Evolutionary conservation across 805 yeast species (phyloP).

Genomic region (Wickerhamiella alocasiicola): DNA sequence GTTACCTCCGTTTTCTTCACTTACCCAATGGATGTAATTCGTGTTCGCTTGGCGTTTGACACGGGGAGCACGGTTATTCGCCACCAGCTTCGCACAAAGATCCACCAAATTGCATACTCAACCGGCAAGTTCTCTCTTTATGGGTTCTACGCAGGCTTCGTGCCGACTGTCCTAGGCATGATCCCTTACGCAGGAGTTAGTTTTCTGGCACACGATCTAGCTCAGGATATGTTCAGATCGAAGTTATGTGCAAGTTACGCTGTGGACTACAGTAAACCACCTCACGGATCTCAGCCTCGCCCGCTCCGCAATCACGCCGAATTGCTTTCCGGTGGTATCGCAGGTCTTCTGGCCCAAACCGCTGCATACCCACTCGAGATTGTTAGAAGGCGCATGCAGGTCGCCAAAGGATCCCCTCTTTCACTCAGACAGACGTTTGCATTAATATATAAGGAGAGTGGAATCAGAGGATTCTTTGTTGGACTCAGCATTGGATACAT

Average conservation of each 20-base stretch:
- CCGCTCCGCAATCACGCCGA: constrained; percentile 90
- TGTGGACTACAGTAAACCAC: constrained; percentile 28
- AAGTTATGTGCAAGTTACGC: constrained; percentile 38
- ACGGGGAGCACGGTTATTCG: constrained; percentile 33
- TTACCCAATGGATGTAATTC: constrained; percentile 79
- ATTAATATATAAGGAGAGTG: constrained; percentile 57
- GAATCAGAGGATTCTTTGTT: constrained; percentile 78
- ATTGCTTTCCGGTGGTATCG: constrained; percentile 84
- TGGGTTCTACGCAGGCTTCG: constrained; percentile 88
- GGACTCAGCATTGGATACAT: constrained; percentile 92
- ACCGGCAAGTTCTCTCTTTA: constrained; percentile 27
- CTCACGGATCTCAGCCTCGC: constrained; percentile 30
- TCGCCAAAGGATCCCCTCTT: constrained; percentile 40
- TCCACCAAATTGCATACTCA: constrained; percentile 23
- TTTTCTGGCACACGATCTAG: constrained; percentile 80
- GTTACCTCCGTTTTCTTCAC: constrained; percentile 76
- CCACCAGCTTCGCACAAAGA: constrained; percentile 22
- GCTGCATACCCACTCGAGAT: constrained; percentile 97
- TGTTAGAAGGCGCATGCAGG: constrained; percentile 89
- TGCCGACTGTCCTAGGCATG: constrained; percentile 91
- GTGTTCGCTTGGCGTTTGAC: constrained; percentile 87
- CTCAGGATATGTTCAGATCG: constrained; percentile 78
- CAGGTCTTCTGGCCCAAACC: constrained; percentile 90
- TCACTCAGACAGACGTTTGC: constrained; percentile 29
- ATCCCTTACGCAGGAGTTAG: constrained; percentile 97